Conservation (phyloP, 139 green algal species). For the Chlorella sorokiniana region DNA sequence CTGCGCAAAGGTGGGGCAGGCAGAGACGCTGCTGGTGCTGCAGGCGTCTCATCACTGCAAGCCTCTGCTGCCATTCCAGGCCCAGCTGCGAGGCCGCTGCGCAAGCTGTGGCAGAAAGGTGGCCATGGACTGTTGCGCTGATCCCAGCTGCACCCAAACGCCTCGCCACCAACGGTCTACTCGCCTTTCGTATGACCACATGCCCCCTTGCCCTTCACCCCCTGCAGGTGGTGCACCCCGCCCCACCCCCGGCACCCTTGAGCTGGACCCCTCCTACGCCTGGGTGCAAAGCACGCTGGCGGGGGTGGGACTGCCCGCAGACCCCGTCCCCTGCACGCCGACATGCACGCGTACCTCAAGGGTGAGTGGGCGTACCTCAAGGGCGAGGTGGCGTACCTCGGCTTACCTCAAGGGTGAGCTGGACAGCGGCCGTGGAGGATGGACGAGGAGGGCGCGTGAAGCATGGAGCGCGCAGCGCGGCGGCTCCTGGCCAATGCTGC, state of each 20-base stretch:
- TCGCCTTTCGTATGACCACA: no score
- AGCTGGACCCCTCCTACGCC: conserved; percentile 56
- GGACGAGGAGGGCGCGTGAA: no score
- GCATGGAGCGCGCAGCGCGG: no score
- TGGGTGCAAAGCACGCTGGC: conserved; percentile 31
- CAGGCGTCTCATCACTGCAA: not conserved
- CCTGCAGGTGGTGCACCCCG: conserved; percentile 30
- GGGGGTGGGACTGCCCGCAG: conserved; percentile 56
- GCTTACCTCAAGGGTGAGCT: no score
- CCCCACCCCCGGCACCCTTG: conserved; percentile 43
- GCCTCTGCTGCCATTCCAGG: no score
- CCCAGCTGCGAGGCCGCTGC: no score
- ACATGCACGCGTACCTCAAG: conserved; percentile 61
- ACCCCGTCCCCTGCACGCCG: conserved; percentile 52
- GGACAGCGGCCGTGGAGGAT: no score
- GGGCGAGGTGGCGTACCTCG: not conserved
- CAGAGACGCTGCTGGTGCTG: no score
- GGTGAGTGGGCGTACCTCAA: not conserved
- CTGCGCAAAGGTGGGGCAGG: not conserved
- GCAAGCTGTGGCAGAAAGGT: no score
- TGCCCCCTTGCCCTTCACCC: not conserved
- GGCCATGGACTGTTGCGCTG: not conserved
- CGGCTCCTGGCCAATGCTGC: no score
- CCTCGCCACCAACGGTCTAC: no score
- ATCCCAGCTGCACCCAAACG: not conserved